Base-by-base conservation (phyloP, 2,329 filamentous ascomycete species). In the Mollisia scopiformis region DNA sequence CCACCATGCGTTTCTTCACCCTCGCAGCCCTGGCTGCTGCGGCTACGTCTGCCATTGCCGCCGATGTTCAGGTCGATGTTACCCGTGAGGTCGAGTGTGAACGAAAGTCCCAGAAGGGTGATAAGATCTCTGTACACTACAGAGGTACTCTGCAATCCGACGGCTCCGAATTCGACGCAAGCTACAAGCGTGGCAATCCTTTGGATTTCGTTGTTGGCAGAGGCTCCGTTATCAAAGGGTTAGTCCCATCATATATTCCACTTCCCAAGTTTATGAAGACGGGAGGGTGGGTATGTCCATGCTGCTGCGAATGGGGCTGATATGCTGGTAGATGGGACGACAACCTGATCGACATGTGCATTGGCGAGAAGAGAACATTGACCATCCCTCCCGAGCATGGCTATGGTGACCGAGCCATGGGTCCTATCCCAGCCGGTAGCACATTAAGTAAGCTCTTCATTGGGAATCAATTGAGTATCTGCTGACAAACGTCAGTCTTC, bases 301-400 rank as follows among this genome's bases (percentile, higher is more conserved):
- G 28, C 35, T 39, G 35, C 39, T 37, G 21, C 25, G 14, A 49
- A 37, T 28, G 25, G 13, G 23, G 35, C 58, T 61, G 39, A 61
- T 41, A 23, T 31, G 23, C 19, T 33, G 13, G 21, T 64, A 91
- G 88, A 73, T 97, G 93, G 94, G 94, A 98, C 71, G 78, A 96
- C 74, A 94, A 94, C 53, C 84, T 98, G 39, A 71, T 95, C 57
- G 91, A 91, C 73, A 97, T 98, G 93, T 98, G 95, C 78, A 90
- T 96, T 69, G 94, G 95, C 64, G 94, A 98, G 82, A 94, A 93
- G 82, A 86, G 90, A 69, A 94, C 86, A 58, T 79, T 99, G 75
- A 97, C 89, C 21, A 95, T 99, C 59, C 92, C 93, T n/a, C 92
- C 94, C 21, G 86, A 88, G 73, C 80, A 89, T 73, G 95, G 87